phyloP scores from a whole-genome alignment of 2,329 filamentous ascomycete species.

The Diaporthe australafricana region DNA sequence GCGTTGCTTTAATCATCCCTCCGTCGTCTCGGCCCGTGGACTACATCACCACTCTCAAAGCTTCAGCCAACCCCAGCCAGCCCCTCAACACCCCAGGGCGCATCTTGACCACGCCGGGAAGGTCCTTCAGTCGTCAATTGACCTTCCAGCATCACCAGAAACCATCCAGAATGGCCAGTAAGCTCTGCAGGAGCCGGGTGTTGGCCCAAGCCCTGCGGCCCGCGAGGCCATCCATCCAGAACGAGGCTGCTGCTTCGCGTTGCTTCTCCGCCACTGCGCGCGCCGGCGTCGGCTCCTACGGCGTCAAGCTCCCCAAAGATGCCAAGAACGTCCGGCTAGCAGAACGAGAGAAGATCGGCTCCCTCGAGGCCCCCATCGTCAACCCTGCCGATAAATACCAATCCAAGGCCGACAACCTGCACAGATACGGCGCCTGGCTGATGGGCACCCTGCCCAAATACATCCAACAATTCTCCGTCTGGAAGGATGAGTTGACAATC shows the following conservation, averaged over 20 bases:
- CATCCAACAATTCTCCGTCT: slow-evolving; percentile 98
- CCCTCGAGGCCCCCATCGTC: slow-evolving; percentile 81
- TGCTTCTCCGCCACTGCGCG: slow-evolving; percentile 62
- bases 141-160: slow-evolving; percentile 48
- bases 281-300: slow-evolving; percentile 50
- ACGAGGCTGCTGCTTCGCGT: slow-evolving; percentile 55
- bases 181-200: slow-evolving; percentile 66
- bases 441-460: slow-evolving; percentile 98
- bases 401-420: slow-evolving; percentile 86
- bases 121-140: slow-evolving; percentile 54
- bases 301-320: slow-evolving; percentile 70
- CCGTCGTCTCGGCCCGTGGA: background rate
- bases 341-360: slow-evolving; percentile 66
- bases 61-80: slow-evolving; percentile 19
- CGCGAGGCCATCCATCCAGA: slow-evolving; percentile 57
- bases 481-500: slow-evolving; percentile 98
- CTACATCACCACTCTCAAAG: slow-evolving; percentile 36
- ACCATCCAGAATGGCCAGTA: slow-evolving; percentile 67
- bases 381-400: slow-evolving; percentile 95
- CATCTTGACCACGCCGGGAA: slow-evolving; percentile 7
- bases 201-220: slow-evolving; percentile 68
- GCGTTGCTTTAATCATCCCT: slow-evolving; percentile 33
- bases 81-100: background rate
- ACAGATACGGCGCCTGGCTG: slow-evolving; percentile 95
- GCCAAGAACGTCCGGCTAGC: slow-evolving; percentile 76